Evolutionary conservation across 2,329 filamentous ascomycete species (phyloP), one percentile per base, ranked within the genome.

Genomic region (Aspergillus proliferans): DNA sequence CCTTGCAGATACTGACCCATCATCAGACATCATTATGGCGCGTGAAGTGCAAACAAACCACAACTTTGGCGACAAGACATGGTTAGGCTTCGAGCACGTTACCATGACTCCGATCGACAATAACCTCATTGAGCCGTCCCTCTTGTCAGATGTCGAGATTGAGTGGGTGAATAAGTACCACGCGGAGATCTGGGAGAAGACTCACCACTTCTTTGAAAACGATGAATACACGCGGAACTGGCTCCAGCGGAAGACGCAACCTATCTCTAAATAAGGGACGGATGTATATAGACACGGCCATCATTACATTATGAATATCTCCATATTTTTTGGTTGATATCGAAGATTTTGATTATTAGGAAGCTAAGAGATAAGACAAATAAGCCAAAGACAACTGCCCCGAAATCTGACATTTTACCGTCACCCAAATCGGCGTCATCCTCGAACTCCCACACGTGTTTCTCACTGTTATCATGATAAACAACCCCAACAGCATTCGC

Each of bases 71-170:
- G 92, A 95, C 60, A 95, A 95, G 73, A 86, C 91, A 2, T 98
- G 88, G 72, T 76, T 97, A 33, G 90, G 91, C 3, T 98, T 98
- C 59, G 92, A 98, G 74, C 88, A 95, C 69, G 90, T 97, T 56
- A 98, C 93, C 0, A 89, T 98, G 89, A 89, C 92, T 15, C 93
- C 93, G 0, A 90, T 95, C 71, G 96, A 92, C 72, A 82, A 84
- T 52, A 96, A 89, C 53, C 74, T 98, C 55, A 90, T 95, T 55
- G 87, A 97, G 60, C 74, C 79, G 47, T 76, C 67, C 46, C 74
- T 95, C 30, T 72, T 98, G 57, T 90, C 84, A 0, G 74, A 76
- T 4, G 76, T 74, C 10, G 93, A 98, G 74, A 87, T 85, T 72
- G 71, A 80, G 52, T 98, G 92, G 88, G 72, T 98, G 57, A 95